phyloP scores from a whole-genome alignment of 1,284 basidiomycete genomes.

The Vanrija sp. region DNA sequence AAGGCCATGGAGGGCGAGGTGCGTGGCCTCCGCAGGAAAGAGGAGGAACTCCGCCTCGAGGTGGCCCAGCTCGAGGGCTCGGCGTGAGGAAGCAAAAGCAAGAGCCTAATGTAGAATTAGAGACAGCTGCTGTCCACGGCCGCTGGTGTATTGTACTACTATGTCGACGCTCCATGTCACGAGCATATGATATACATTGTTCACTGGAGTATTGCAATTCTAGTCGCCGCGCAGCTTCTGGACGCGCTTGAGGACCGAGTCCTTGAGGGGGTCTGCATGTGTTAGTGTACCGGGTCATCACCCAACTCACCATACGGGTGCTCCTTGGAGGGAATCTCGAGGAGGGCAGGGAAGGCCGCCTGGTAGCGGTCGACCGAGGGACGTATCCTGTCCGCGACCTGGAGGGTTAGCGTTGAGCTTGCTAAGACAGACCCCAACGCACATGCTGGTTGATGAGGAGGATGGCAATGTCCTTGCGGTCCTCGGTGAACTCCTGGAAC shows the following conservation, averaged over 20 bases:
- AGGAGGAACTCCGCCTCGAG: conserved; percentile 37
- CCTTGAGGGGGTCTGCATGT: conserved; percentile 83
- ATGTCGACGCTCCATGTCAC: conserved; percentile 3
- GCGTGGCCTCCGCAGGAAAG: conserved; percentile 32
- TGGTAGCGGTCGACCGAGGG: conserved; percentile 93
- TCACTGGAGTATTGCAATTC: not conserved
- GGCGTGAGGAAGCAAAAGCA: not conserved
- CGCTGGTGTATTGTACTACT: conserved; percentile 1
- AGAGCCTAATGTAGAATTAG: not conserved
- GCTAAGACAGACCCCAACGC: conserved; percentile 32
- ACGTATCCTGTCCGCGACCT: conserved; percentile 96
- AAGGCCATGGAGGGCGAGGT: conserved; percentile 46
- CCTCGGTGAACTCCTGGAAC: conserved; percentile 85
- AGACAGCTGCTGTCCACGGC: not conserved
- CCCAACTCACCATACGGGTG: conserved; percentile 73
- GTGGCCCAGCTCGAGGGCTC: conserved; percentile 33
- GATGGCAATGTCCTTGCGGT: conserved; percentile 85
- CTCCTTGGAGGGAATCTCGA: conserved; percentile 77
- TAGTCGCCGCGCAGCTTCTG: conserved; percentile 91
- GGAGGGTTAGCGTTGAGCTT: conserved; percentile 5
- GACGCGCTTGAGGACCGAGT: conserved; percentile 94
- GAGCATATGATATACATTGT: conserved; percentile 26
- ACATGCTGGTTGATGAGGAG: conserved; percentile 96
- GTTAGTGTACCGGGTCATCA: not conserved
- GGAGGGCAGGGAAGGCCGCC: conserved; percentile 90